Base-by-base conservation (phyloP, 2,329 filamentous ascomycete genomes). In the Trichophyton benhamiae region DNA sequence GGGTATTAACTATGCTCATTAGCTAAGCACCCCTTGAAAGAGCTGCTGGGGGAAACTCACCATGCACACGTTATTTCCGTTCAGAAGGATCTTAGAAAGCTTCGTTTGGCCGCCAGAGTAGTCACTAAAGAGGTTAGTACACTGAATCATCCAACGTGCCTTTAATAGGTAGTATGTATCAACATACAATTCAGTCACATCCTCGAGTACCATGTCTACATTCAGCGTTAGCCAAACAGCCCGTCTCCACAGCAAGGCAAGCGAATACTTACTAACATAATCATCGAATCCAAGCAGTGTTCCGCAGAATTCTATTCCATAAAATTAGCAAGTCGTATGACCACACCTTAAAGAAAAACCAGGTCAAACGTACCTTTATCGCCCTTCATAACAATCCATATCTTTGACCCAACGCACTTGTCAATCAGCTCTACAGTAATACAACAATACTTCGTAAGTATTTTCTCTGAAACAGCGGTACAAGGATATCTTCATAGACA, bases 61-160 rank as follows among this genome's bases (percentile, higher is more conserved):
- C 94, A 99, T 99, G 88, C 92, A 97, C 66, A 99, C 90, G 71
- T 97, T 97, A 78, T 99, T 99, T 62, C 94, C 94, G 71, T 99
- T 99, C 44, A 99, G 79, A 48, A 99, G 78, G 64, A 99, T 96
- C 80, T 97, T 97, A 59, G 91, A 83, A 46, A 99, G 83, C 75
- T 95, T 95, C 53, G 86, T 88, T 75, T 92, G 87, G 68, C 87
- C 85, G 64, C 92, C 92, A 3, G 86, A 86, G 77, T 95, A 95
- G 77, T 99, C 94, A 73, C 92, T 97, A 59, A 3, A 30, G 17
- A 57, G 9, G 27, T 53, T 53, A 60, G 42, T 8, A 7, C 27
- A 30, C 6, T 44, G 17, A 59, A 25, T 15, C 8, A 20, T 25
- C 9, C 41, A 13, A 22, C 25, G 33, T 38, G 7, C 7, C 5